Percentiles rank a stretch among this genome's conserved stretches.
phyloP scores from a whole-genome alignment of 1,139 yeast species.

The Tardiomyces blankii region DNA sequence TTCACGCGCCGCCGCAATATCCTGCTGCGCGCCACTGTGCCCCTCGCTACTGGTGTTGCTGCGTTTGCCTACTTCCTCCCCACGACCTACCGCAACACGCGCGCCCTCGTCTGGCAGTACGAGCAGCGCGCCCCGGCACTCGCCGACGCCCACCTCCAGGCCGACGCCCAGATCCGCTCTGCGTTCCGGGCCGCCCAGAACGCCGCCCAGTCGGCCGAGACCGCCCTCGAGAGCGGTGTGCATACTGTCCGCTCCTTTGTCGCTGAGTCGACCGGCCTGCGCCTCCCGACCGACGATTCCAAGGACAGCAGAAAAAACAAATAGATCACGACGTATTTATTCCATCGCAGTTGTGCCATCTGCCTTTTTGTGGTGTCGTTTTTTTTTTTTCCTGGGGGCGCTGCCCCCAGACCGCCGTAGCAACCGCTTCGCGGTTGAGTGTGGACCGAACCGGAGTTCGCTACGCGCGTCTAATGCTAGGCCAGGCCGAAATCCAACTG shows the following conservation, averaged over 20 bases:
- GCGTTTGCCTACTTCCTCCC: slow-evolving; percentile 76
- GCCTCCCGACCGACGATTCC: slow-evolving; percentile 42
- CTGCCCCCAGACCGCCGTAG: no score
- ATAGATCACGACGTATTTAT: slow-evolving; percentile 3
- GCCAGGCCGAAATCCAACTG: no score
- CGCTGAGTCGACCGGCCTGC: slow-evolving; percentile 57
- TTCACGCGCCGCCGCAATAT: slow-evolving; percentile 63
- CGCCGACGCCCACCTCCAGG: slow-evolving; percentile 51
- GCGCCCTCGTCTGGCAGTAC: slow-evolving; percentile 48
- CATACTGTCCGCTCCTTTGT: slow-evolving; percentile 37
- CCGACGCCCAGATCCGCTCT: slow-evolving; percentile 16
- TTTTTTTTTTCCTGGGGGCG: no score
- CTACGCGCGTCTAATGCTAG: no score
- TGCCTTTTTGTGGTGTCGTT: no score
- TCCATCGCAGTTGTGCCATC: background rate
- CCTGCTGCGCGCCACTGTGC: slow-evolving; percentile 47
- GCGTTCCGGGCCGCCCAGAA: background rate
- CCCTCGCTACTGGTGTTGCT: slow-evolving; percentile 52
- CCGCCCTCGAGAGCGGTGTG: slow-evolving; percentile 25
- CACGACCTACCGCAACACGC: slow-evolving; percentile 57
- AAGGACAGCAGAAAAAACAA: slow-evolving; percentile 8
- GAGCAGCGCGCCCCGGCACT: slow-evolving; percentile 60
- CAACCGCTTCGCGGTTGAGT: no score
- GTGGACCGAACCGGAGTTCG: no score
- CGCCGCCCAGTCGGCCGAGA: background rate